Evolutionary conservation across 495 filamentous ascomycete genomes (phyloP).

Genomic region (Aspergillus cristatus): DNA sequence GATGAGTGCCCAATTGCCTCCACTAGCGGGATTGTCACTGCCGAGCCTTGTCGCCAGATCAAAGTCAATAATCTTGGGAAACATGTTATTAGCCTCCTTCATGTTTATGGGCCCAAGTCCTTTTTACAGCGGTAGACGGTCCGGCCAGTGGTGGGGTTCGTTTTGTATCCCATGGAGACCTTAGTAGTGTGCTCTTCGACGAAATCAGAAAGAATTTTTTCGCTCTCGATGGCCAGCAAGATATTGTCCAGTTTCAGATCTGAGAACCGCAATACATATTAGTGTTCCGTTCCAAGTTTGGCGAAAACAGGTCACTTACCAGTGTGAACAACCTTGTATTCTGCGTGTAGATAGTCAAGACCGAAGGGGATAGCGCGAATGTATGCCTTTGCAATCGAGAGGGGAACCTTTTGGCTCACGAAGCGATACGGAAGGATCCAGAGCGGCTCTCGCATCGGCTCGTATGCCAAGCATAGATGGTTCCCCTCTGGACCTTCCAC

Average conservation of each 20-base stretch:
- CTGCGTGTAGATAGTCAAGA: constrained; percentile 30
- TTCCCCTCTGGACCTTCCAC: constrained; percentile 15
- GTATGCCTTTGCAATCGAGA: constrained; percentile 20
- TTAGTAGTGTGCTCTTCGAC: constrained; percentile 9
- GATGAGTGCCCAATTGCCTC: constrained; percentile 13
- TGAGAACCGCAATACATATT: no score
- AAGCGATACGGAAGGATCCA: constrained; percentile 20
- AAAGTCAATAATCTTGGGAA: constrained; percentile 37
- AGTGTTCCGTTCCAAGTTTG: no score
- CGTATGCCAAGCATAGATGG: constrained; percentile 27
- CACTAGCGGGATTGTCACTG: no score
- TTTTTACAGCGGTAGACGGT: constrained; percentile 22
- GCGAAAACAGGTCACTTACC: no score
- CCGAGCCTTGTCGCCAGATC: constrained; percentile 24
- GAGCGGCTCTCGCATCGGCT: constrained; percentile 22
- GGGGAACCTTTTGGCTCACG: constrained; percentile 9
- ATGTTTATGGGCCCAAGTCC: constrained; percentile 24
- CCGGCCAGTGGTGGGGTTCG: constrained; percentile 8
- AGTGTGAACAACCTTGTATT: constrained; percentile 21
- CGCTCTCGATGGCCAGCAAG: constrained; percentile 25
- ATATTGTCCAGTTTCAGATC: constrained; percentile 31
- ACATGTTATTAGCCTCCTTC: no score
- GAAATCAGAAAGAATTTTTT: constrained; percentile 15
- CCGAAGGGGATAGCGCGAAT: constrained; percentile 20
- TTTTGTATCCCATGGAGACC: constrained; percentile 21